Evolutionary conservation across 805 yeast genomes (phyloP), one percentile per base, ranked within the genome.

Genomic region (Kodamaea restingae): DNA sequence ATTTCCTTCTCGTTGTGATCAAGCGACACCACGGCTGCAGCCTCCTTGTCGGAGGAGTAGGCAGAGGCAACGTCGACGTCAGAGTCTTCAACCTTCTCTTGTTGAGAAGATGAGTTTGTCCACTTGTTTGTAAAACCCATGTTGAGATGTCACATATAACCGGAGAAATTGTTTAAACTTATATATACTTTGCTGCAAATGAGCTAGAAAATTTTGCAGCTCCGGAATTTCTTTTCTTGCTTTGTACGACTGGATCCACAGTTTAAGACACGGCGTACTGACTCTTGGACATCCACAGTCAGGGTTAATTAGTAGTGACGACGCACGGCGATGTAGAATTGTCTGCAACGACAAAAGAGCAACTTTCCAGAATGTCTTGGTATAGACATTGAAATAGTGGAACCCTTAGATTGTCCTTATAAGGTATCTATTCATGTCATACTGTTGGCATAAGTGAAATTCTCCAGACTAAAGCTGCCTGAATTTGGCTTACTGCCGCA

Each of bases 1-100:
- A 70, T 70, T 36, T 67, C 61, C 52, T 71, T 72, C 37, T 51
- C 56, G 55, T 71, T 71, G 42, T 65, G 58, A 46, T 71, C 77
- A 12, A 68, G 37, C 47, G 66, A 59, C 21, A 67, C 64, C 32
- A 63, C 58, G 21, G 45, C 41, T 18, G 45, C 41, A 11, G 52
- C 57, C 33, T 54, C 55, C 24, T 36, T 41, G 26, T 55, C 56
- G 15, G 51, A 42, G 27, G 44, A 44, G 35, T 38, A 32, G 20
- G 22, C 27, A 14, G 46, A 41, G 7, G 29, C 21, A n/a, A 28
- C 14, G 30, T 38, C 43, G 21, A 18, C 30, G 10, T 22, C 10
- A 15, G 35, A 11, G 29, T 29, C 41, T 4, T 27, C 37, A 10
- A 20, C 34, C 40, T 32, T 40, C 37, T 38, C 35, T 14, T 29